Evolutionary conservation across 768 basidiomycete genomes (phyloP).

Genomic region (Boletus tomentosulus): DNA sequence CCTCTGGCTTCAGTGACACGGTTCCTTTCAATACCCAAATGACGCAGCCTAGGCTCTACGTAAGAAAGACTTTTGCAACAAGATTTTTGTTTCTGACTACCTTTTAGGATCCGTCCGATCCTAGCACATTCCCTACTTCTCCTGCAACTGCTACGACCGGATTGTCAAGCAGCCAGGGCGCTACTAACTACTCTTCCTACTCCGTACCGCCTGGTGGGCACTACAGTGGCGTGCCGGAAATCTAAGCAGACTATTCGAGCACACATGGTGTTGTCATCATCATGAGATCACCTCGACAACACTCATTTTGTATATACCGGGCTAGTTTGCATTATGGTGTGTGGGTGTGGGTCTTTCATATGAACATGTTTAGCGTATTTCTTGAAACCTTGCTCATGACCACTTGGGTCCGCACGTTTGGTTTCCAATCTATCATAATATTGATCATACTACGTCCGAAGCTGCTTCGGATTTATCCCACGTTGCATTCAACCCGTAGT

Average conservation of each 20-base stretch:
- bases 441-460: too few species aligned
- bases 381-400: neutral
- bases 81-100: slow-evolving; percentile 1
- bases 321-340: neutral
- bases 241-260: slow-evolving; percentile 7
- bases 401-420: neutral
- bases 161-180: slow-evolving; percentile 2
- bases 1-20: slow-evolving; percentile 7
- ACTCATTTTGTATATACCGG: neutral
- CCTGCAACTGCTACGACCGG: slow-evolving; percentile 10
- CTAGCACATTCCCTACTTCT: slow-evolving; percentile 34
- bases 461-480: too few species aligned
- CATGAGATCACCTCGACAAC: neutral
- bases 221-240: slow-evolving; percentile 26
- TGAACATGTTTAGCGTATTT: neutral
- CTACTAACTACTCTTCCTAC: slow-evolving; percentile 11
- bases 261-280: neutral
- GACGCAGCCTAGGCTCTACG: slow-evolving; percentile 28
- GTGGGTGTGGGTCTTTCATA: neutral
- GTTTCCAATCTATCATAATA: neutral
- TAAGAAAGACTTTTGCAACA: slow-evolving; percentile 7
- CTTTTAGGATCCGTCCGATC: slow-evolving; percentile 34
- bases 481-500: too few species aligned
- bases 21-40: slow-evolving; percentile 15
- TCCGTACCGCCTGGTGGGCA: slow-evolving; percentile 11